Evolutionary conservation across 116 monocot genomes (phyloP), one percentile per base, ranked within the genome.

Genomic region (Trichopus zeylanicus): DNA sequence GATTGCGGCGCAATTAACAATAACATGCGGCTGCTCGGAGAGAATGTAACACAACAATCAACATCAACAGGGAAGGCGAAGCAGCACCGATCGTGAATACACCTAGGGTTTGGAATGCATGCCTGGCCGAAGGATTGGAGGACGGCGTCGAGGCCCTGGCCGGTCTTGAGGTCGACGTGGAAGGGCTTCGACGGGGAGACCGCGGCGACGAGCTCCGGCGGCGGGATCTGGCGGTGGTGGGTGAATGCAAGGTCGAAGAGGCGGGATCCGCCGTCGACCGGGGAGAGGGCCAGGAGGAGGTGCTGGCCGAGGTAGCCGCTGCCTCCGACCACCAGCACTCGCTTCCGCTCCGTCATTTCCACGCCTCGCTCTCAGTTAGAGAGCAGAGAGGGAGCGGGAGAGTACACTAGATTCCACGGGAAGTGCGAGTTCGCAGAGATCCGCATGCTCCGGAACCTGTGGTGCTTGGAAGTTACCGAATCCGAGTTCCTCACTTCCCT

Each of bases 231-330:
- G 24, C 94, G 81, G 75, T 79, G 77, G 78, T 94, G 78, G 51
- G 94, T 94, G 81, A 86, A 94, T 12, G 89, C 94, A 20, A 94
- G 59, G 42, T 76, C 73, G 75, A 54, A 74, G 10, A 47, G 62
- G 7, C 12, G 26, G 19, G 20, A 31, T 9, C 23, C 64, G 5
- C 42, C 65, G 53, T 47, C 56, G 59, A 55, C n/a, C n/a, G n/a
- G 57, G 19, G 24, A 60, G 53, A 86, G 70, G 4, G 19, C 62
- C 22, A 56, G 66, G 1, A 94, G 89, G 19, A 94, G 75, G 58
- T 94, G 89, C 67, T 94, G 94, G 23, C 94, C 94, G 5, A 94
- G 30, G 71, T 89, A 94, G 39, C 94, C 94, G 31, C 60, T 94
- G 16, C 94, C 94, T 34, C 94, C 94, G 22, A 89, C 86, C 29